Percentiles rank a stretch among this genome's conserved stretches.
Evolutionary conservation across 2,329 filamentous ascomycete genomes (phyloP).

Genomic region (Botryotinia calthae): DNA sequence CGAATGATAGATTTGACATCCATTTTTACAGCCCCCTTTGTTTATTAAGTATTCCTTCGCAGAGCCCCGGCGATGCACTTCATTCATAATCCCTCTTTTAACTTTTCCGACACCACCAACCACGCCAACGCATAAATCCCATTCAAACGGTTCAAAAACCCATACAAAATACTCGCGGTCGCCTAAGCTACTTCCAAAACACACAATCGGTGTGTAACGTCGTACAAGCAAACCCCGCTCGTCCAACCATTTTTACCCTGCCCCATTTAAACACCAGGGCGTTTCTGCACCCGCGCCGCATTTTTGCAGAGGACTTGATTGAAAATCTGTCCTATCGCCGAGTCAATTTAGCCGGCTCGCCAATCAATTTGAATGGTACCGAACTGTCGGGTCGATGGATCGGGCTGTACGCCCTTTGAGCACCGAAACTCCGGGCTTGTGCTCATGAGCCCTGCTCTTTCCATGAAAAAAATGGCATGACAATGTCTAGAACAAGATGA

Average conservation of each 20-base stretch:
- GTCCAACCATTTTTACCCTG: neutral
- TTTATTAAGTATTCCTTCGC: neutral
- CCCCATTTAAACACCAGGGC: neutral
- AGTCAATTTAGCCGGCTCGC: neutral
- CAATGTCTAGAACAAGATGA: neutral
- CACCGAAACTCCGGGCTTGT: neutral
- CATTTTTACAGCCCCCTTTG: neutral
- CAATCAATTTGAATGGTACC: neutral
- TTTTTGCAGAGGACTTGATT: neutral
- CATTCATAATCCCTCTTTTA: neutral
- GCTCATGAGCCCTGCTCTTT: neutral
- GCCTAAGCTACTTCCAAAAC: neutral
- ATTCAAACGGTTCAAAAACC: neutral
- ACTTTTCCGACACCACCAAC: neutral
- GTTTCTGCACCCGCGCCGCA: neutral
- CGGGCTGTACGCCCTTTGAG: neutral
- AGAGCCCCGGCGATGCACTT: neutral
- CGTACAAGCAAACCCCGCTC: neutral
- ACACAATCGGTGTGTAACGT: neutral
- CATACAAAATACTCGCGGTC: neutral
- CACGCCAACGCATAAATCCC: neutral
- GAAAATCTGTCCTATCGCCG: neutral
- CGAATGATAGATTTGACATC: neutral
- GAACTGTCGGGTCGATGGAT: slow-evolving; percentile 6
- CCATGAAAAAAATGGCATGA: neutral